Conservation (phyloP, 768 basidiomycete genomes). For the Trametes meyenii region DNA sequence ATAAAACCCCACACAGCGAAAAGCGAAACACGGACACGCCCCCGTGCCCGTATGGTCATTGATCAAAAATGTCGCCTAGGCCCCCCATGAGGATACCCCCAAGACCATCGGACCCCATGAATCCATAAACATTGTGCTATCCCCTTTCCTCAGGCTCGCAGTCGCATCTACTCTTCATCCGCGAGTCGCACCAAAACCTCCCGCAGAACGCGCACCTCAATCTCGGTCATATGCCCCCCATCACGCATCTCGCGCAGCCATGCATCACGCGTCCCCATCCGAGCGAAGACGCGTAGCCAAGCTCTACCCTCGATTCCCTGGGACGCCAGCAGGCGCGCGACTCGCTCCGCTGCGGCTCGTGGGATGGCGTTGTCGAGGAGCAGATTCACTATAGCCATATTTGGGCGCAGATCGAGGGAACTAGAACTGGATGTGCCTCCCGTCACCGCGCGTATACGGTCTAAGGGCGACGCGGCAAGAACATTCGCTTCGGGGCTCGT, state of each 20-base stretch:
- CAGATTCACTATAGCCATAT: neutral
- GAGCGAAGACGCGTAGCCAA: slow-evolving; percentile 2
- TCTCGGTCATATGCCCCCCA: slow-evolving; percentile 3
- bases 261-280: neutral
- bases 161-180: no score
- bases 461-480: no score
- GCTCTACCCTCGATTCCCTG: neutral
- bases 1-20: no score
- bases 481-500: no score
- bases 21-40: no score
- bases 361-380: slow-evolving; percentile 4
- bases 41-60: no score
- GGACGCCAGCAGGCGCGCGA: slow-evolving; percentile 7
- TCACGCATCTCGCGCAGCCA: slow-evolving; percentile 12
- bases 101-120: no score
- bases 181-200: slow-evolving; percentile 4
- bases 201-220: slow-evolving; percentile 4
- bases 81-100: no score
- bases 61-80: no score
- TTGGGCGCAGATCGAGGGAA: no score
- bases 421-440: neutral
- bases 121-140: no score
- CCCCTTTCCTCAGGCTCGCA: no score
- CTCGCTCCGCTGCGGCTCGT: slow-evolving; percentile 3
- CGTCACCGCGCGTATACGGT: neutral